Conservation (phyloP, 2,329 filamentous ascomycete species). For the Tolypocladium nubicola region DNA sequence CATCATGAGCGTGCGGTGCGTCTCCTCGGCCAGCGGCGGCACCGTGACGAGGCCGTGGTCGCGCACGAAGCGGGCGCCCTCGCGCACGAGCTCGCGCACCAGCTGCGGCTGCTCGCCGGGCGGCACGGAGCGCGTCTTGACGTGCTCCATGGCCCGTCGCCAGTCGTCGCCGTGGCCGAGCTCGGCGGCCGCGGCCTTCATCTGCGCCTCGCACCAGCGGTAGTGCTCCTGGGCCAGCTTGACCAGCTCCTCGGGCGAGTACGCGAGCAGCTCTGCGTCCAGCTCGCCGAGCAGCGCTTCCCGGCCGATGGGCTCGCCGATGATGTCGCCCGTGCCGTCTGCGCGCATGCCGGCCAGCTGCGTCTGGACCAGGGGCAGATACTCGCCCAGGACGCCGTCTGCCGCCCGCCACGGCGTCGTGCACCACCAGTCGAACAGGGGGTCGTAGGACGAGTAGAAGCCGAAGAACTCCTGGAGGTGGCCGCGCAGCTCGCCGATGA, state of each 20-base stretch:
- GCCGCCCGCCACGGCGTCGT: conserved; percentile 30
- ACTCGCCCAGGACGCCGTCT: conserved; percentile 21
- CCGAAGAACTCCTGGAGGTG: conserved; percentile 34
- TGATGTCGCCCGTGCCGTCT: conserved; percentile 35
- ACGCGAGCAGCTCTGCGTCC: conserved; percentile 46
- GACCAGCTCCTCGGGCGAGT: conserved; percentile 45
- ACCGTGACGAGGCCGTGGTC: conserved; percentile 44
- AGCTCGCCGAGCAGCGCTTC: conserved; percentile 40
- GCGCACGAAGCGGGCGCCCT: conserved; percentile 42
- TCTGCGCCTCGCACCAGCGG: conserved; percentile 43
- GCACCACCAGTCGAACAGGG: conserved; percentile 47
- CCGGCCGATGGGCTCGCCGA: conserved; percentile 45
- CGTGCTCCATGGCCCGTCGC: conserved; percentile 42
- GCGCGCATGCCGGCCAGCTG: conserved; percentile 33
- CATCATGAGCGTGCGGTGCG: conserved; percentile 48
- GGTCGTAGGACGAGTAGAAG: conserved; percentile 46
- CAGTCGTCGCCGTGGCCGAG: conserved; percentile 38
- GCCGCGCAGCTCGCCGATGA: conserved; percentile 25
- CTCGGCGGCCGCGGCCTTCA: conserved; percentile 36
- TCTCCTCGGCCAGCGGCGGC: conserved; percentile 39
- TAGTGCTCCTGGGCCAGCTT: conserved; percentile 39
- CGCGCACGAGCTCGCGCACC: conserved; percentile 37
- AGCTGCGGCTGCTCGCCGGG: conserved; percentile 43
- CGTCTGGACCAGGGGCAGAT: conserved; percentile 26
- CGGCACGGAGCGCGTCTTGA: conserved; percentile 42